Conservation (phyloP, 1,284 basidiomycete species). For the Bjerkandera adusta region DNA sequence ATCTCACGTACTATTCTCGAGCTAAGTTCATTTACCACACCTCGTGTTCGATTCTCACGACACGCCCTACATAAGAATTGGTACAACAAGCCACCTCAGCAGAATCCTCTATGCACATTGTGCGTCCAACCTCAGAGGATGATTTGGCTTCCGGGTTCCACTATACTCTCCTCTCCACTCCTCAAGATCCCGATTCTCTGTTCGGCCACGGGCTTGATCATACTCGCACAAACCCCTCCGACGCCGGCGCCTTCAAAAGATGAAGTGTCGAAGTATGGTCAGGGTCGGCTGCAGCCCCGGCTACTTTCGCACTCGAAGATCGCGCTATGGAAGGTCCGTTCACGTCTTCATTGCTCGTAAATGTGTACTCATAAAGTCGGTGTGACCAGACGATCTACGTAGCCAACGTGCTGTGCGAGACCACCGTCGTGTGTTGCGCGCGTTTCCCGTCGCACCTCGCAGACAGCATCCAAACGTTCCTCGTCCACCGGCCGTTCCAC, state of each 20-base stretch:
- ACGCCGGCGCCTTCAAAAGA: not conserved
- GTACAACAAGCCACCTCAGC: too few species aligned
- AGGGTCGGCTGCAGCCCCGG: too few species aligned
- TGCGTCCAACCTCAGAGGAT: not conserved
- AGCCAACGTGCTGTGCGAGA: not conserved
- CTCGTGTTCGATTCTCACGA: too few species aligned
- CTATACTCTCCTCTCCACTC: not conserved
- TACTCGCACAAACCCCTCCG: constrained; percentile 1
- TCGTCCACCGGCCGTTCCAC: not conserved
- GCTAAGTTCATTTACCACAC: too few species aligned
- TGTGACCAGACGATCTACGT: not conserved
- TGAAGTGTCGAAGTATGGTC: constrained; percentile 3
- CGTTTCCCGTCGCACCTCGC: not conserved
- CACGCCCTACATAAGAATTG: too few species aligned
- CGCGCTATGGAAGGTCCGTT: not conserved
- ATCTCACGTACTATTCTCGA: too few species aligned
- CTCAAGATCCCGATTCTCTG: constrained; percentile 1
- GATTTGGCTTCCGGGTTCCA: not conserved
- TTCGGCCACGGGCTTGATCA: not conserved
- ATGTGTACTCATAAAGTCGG: not conserved
- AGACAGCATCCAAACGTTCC: not conserved
- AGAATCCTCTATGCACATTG: too few species aligned
- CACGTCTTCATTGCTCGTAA: not conserved
- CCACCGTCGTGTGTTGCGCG: not conserved
- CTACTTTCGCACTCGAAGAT: too few species aligned